These are phyloP conservation scores for Aspergillus cristatus DNA, from an alignment of 495 filamentous ascomycete species.

Conservation along the genomic window DNA sequence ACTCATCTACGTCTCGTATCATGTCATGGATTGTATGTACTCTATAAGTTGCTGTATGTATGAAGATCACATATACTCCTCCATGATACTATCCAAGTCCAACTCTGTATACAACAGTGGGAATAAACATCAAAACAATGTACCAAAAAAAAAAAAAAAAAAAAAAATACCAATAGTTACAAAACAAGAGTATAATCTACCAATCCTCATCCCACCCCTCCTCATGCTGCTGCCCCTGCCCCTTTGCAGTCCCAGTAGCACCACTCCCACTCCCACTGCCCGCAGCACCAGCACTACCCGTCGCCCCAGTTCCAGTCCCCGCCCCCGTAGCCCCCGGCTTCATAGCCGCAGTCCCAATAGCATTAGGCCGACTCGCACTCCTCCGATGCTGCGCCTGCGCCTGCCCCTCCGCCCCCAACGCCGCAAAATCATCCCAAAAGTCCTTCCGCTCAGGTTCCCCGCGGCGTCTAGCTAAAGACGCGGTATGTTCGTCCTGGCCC, in stretches of 20 bases:
- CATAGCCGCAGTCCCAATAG: slow-evolving; percentile 69
- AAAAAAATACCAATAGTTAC: neutral
- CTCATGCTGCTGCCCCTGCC: slow-evolving; percentile 26
- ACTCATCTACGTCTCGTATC: too few species aligned
- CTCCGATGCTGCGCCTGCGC: slow-evolving; percentile 33
- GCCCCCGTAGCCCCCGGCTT: slow-evolving; percentile 45
- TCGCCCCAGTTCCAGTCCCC: slow-evolving; percentile 20
- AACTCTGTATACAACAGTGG: slow-evolving; percentile 1
- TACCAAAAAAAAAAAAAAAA: too few species aligned
- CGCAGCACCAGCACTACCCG: slow-evolving; percentile 27
- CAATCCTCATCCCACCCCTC: slow-evolving; percentile 63
- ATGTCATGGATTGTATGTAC: too few species aligned
- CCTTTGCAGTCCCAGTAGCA: slow-evolving; percentile 19
- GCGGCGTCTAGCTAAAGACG: slow-evolving; percentile 5
- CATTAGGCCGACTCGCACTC: slow-evolving; percentile 23
- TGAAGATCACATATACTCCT: too few species aligned
- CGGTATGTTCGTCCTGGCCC: slow-evolving; percentile 33
- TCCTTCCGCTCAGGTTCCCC: slow-evolving; percentile 62
- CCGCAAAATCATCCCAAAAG: slow-evolving; percentile 80
- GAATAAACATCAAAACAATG: slow-evolving; percentile 5
- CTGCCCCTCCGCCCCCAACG: slow-evolving; percentile 34
- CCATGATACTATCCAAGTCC: too few species aligned
- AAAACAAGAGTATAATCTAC: slow-evolving; percentile 24
- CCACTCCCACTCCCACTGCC: slow-evolving; percentile 27
- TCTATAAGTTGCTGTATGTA: too few species aligned